Base-by-base conservation (phyloP, 352 stramenopile species). In the Thalassiosira oceanica region DNA sequence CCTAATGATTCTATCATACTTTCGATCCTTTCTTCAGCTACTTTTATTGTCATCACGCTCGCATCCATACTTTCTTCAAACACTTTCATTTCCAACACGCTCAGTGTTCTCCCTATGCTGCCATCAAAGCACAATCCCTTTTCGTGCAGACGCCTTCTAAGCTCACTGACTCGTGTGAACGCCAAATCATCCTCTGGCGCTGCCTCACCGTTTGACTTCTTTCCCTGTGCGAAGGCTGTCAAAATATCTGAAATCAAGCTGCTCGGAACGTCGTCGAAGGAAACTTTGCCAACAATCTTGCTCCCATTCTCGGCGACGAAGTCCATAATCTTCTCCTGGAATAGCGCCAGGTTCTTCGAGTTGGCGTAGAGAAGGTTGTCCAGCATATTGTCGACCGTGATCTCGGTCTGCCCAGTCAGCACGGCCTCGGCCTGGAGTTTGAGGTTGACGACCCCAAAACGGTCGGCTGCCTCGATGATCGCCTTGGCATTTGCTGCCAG, bases 41-140 rank as follows among this genome's bases (percentile, higher is more conserved):
- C n/a, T n/a, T n/a, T n/a, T n/a, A n/a, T n/a, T n/a, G n/a, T n/a
- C n/a, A n/a, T n/a, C n/a, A n/a, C n/a, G n/a, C n/a, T n/a, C n/a
- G n/a, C n/a, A n/a, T n/a, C n/a, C n/a, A n/a, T n/a, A n/a, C n/a
- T n/a, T n/a, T n/a, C n/a, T n/a, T n/a, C n/a, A n/a, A n/a, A n/a
- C n/a, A n/a, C n/a, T n/a, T n/a, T n/a, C n/a, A n/a, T n/a, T n/a
- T n/a, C n/a, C n/a, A n/a, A n/a, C n/a, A n/a, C n/a, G n/a, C n/a
- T n/a, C n/a, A n/a, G n/a, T n/a, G n/a, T n/a, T n/a, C n/a, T n/a
- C n/a, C n/a, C n/a, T n/a, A n/a, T 28, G 49, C 28, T 48, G 8
- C 49, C 49, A 53, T 58, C 49, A 23, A 58, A 27, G 46, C 46
- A 27, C n/a, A 58, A 28, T 26, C 49, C 49, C 1, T 27, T 51